Base-by-base conservation (phyloP, 2,329 filamentous ascomycete genomes). In the Fusarium sp. region DNA sequence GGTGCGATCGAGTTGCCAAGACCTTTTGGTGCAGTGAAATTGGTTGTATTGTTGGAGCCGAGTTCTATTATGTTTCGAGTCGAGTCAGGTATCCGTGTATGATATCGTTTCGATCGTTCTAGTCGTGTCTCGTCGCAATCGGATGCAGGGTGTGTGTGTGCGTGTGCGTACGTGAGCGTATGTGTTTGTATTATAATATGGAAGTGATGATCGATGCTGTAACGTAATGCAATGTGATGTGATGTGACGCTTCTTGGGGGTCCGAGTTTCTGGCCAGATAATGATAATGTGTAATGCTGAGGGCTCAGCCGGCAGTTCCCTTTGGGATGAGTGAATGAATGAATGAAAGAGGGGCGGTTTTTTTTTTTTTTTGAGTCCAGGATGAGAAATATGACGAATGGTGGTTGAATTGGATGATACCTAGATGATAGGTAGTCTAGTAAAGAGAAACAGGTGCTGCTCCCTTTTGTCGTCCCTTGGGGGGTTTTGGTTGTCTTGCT, bases 361-460 rank as follows among this genome's bases (percentile, higher is more conserved):
- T 26, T 44, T 61, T 54, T 65, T 26, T 56, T 51, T 68, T 62
- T 68, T 53, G 24, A 67, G 44, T 51, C 41, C 55, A 71, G 67
- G 71, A 55, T 67, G 62, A 39, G 30, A 65, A 61, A 65, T 54
- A 72, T 72, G 68, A 60, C 55, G 64, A 64, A 69, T 60, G 56
- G 44, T 53, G 57, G 38, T 50, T 62, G 45, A 55, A 55, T 30
- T 38, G n/a, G n/a, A 45, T 39, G 39, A 60, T 45, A n/a, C n/a
- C n/a, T n/a, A 31, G 33, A 61, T 64, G 30, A 70, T 65, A 45
- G 22, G 39, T 41, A 12, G 44, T n/a, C 48, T 42, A 20, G 42
- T 41, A 51, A 45, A 76, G 62, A 73, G 71, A 75, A 77, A 65
- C 59, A 76, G 63, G 36, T 51, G 28, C 45, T 67, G 31, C 56